Base-by-base conservation (phyloP, 805 yeast genomes). In the Candida ipomoeae region DNA sequence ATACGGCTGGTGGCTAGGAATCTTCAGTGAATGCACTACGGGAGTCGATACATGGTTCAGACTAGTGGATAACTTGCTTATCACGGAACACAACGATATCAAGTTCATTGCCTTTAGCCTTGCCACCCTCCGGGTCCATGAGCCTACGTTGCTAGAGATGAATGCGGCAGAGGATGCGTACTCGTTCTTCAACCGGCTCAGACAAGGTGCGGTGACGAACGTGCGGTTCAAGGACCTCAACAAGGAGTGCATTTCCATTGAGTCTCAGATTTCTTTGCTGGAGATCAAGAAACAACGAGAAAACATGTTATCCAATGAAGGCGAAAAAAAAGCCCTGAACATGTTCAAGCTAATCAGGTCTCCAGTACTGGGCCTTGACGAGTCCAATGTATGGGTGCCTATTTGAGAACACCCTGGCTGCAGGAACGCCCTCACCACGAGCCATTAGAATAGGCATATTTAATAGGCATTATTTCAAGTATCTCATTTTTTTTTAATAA, bases 1-100 rank as follows among this genome's bases (percentile, higher is more conserved):
- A 11, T 71, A 79, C 57, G 77, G 78, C 51, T 81, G 85, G 85
- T 80, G 82, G 68, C 66, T 81, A 14, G 70, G 81, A 8, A 62
- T 82, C 31, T 81, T 80, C 59, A 75, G 81, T 0, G 83, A 69
- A 37, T 59, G 72, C 42, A 69, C 79, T 34, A 59, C 79, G n/a
- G 75, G 79, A 1, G 67, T 77, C 1, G 83, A 81, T 32, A 67
- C 76, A 1, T 71, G 82, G 65, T 76, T 79, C 60, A 68, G 78
- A 44, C 62, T 81, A 7, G 75, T 83, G 72, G 85, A 81, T 58
- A 67, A 73, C 17, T 58, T 81, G 44, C 55, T 70, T 38, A 54
- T 69, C 3, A 46, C 55, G 8, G 53, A 52, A 4, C 69, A 77
- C 59, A 60, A 72, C 14, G 73, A 67, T 41, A 62, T 63, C 2